phyloP scores from a whole-genome alignment of 495 filamentous ascomycete species.

The Chaetomium fimeti region DNA sequence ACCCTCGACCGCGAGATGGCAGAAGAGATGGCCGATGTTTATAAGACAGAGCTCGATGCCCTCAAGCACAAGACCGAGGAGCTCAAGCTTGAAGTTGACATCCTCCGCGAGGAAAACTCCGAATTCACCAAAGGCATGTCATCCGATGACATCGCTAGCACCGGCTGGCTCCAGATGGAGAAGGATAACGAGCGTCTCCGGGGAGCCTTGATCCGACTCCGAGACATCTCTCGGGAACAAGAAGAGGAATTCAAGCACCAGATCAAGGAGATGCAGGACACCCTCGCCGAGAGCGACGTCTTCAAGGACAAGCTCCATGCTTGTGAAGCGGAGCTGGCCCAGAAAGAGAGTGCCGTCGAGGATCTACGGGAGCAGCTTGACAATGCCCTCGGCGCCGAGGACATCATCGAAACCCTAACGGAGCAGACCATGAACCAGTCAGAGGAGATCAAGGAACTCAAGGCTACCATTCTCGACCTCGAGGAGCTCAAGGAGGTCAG shows the following conservation, averaged over 20 bases:
- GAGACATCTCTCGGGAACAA: slow-evolving; percentile 82
- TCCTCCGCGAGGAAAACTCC: slow-evolving; percentile 81
- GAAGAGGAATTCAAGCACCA: slow-evolving; percentile 75
- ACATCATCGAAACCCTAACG: slow-evolving; percentile 89
- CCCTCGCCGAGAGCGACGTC: slow-evolving; percentile 67
- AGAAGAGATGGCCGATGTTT: slow-evolving; percentile 80
- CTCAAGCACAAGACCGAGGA: slow-evolving; percentile 76
- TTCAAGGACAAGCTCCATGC: slow-evolving; percentile 70
- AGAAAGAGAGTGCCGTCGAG: slow-evolving; percentile 73
- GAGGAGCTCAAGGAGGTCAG: slow-evolving; percentile 86
- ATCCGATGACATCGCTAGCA: slow-evolving; percentile 79
- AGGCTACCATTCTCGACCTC: slow-evolving; percentile 75
- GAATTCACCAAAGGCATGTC: slow-evolving; percentile 81
- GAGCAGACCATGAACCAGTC: slow-evolving; percentile 78
- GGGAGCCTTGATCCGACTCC: slow-evolving; percentile 77
- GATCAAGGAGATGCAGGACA: slow-evolving; percentile 74
- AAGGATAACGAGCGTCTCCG: slow-evolving; percentile 82
- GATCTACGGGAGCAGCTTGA: slow-evolving; percentile 90
- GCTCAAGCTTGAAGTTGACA: slow-evolving; percentile 80
- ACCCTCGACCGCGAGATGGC: slow-evolving; percentile 94
- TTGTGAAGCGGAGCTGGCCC: slow-evolving; percentile 67
- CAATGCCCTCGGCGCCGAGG: slow-evolving; percentile 78
- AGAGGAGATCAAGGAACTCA: slow-evolving; percentile 79
- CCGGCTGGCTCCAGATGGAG: slow-evolving; percentile 90
- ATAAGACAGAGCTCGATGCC: slow-evolving; percentile 76